A percentile compares a stretch with the other conserved stretches of the same genome.
These are phyloP conservation scores for Botrytis porri DNA, from an alignment of 2,329 filamentous ascomycete species.

Conservation along the genomic window DNA sequence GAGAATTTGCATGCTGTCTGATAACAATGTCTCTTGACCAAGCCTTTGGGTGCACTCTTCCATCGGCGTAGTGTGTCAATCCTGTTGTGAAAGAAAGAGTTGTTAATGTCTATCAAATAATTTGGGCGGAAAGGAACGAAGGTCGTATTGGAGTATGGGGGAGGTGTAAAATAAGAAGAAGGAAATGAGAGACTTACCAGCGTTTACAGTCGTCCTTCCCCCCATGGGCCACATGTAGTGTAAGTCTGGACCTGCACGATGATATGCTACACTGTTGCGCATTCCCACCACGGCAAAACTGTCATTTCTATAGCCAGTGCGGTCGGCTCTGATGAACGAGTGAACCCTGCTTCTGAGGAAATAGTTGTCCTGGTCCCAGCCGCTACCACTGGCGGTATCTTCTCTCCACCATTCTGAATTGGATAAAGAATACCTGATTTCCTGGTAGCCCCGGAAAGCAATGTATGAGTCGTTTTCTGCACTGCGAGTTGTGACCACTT, in stretches of 20 bases:
- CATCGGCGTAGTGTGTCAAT: background rate
- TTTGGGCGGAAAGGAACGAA: background rate
- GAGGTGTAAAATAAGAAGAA: background rate
- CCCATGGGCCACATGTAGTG: conserved; percentile 8
- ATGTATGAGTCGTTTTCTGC: background rate
- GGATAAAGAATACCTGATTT: background rate
- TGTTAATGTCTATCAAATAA: background rate
- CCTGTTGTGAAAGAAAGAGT: background rate
- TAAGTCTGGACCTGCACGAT: background rate
- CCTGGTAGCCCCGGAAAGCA: background rate
- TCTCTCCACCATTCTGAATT: background rate
- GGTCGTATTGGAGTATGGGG: background rate
- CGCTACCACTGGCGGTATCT: background rate
- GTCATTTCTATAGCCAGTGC: background rate
- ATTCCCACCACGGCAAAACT: background rate
- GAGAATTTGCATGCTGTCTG: background rate
- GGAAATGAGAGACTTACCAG: background rate
- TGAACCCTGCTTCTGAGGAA: conserved; percentile 5
- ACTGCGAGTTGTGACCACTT: background rate
- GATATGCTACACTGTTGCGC: background rate
- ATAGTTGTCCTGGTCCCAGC: conserved; percentile 14
- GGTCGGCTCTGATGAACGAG: background rate
- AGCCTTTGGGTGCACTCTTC: background rate
- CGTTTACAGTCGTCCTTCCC: background rate
- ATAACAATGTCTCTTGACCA: background rate